Evolutionary conservation across 495 filamentous ascomycete genomes (phyloP).

Genomic region (Viridothelium virens): DNA sequence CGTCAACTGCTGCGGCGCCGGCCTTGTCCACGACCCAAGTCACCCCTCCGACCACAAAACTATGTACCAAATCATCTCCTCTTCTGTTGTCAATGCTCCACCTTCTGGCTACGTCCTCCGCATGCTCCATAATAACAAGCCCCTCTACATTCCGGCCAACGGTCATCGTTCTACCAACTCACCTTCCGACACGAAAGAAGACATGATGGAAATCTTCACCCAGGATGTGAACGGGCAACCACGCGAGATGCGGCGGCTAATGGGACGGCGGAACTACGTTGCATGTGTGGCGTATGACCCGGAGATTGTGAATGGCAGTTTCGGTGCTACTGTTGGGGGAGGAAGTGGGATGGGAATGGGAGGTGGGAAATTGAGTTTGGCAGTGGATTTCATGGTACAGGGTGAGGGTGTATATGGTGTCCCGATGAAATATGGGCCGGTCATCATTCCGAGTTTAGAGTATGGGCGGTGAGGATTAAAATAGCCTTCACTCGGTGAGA

Average conservation of each 20-base stretch:
- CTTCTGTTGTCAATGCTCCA: slow-evolving; percentile 82
- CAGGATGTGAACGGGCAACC: slow-evolving; percentile 71
- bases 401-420: slow-evolving; percentile 67
- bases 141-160: slow-evolving; percentile 83
- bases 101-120: slow-evolving; percentile 78
- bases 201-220: slow-evolving; percentile 99
- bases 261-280: slow-evolving; percentile 90
- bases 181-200: slow-evolving; percentile 87
- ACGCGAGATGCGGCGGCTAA: slow-evolving; percentile 78
- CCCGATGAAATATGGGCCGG: slow-evolving; percentile 94
- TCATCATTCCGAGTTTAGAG: slow-evolving; percentile 88
- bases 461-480: slow-evolving; percentile 48
- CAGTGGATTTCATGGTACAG: slow-evolving; percentile 96
- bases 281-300: slow-evolving; percentile 91
- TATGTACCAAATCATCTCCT: slow-evolving; percentile 96
- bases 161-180: slow-evolving; percentile 65
- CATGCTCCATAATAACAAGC: slow-evolving; percentile 83
- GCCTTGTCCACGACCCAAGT: slow-evolving; percentile 86
- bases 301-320: slow-evolving; percentile 51
- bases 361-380: slow-evolving; percentile 71
- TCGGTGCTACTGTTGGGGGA: slow-evolving; percentile 12
- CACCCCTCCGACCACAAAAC: slow-evolving; percentile 93
- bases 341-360: slow-evolving; percentile 32
- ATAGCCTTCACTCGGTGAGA: slow-evolving; percentile 22
- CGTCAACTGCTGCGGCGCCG: slow-evolving; percentile 86